Evolutionary conservation across 2,329 filamentous ascomycete species (phyloP).

Genomic region (Colletotrichum chlorophyti): DNA sequence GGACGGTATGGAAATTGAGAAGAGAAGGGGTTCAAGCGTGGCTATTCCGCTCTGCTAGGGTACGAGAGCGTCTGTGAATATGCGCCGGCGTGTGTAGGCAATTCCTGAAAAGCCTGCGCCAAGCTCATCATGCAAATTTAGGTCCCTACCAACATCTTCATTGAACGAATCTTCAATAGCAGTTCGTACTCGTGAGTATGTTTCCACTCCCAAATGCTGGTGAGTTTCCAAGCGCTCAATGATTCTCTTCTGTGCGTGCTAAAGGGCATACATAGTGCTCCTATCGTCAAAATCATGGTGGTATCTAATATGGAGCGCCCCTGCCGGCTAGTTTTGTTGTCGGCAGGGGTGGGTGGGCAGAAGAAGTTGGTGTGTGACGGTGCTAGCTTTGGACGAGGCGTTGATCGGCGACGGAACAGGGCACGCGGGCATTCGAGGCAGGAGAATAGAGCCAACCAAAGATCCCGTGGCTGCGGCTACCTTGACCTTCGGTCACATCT

Average conservation of each 20-base stretch:
- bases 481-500: too few species aligned
- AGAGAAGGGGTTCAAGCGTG: slow-evolving; percentile 1
- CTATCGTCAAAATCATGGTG: slow-evolving; percentile 19
- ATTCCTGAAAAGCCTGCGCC: not conserved
- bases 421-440: slow-evolving; percentile 1
- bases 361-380: slow-evolving; percentile 2
- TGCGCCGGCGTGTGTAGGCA: not conserved
- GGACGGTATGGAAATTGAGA: slow-evolving; percentile 12
- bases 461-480: not conserved
- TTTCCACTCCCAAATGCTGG: too few species aligned
- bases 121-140: not conserved
- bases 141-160: too few species aligned
- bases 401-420: slow-evolving; percentile 5
- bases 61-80: not conserved
- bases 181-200: too few species aligned
- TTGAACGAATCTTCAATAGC: too few species aligned
- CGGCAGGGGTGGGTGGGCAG: slow-evolving; percentile 12
- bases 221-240: too few species aligned
- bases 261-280: slow-evolving; percentile 1
- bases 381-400: slow-evolving; percentile 3
- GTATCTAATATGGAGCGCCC: slow-evolving; percentile 14
- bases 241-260: not conserved
- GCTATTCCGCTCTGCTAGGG: not conserved
- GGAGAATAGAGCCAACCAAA: slow-evolving; percentile 1
- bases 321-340: slow-evolving; percentile 18